Percentiles rank a stretch among this genome's conserved stretches.
phyloP scores from a whole-genome alignment of 2,329 filamentous ascomycete genomes.

The Ophiostoma sp. region DNA sequence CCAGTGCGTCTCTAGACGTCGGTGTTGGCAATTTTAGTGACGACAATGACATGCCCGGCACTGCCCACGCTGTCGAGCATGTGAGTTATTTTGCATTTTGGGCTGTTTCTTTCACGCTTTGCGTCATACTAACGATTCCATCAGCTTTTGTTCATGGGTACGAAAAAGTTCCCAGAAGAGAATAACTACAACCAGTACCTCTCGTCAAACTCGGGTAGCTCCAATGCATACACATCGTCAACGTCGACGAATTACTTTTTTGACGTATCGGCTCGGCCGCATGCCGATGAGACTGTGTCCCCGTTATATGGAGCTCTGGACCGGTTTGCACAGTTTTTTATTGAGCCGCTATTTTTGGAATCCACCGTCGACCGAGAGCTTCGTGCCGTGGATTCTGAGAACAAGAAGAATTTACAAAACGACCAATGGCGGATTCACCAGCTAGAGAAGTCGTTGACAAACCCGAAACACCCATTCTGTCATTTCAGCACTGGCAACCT shows the following conservation, averaged over 20 bases:
- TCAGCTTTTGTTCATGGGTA: conserved; percentile 92
- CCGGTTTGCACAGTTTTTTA: conserved; percentile 92
- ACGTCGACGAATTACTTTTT: conserved; percentile 99
- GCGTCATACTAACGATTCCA: background rate
- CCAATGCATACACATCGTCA: conserved; percentile 90
- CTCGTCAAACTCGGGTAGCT: conserved; percentile 83
- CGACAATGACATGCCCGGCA: conserved; percentile 83
- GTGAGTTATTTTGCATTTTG: conserved; percentile 41
- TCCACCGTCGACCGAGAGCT: conserved; percentile 85
- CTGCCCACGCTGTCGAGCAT: conserved; percentile 96
- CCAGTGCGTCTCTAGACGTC: conserved; percentile 91
- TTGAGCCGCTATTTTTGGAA: conserved; percentile 80
- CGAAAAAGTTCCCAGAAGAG: conserved; percentile 93
- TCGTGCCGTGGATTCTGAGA: conserved; percentile 88
- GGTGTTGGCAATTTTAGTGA: conserved; percentile 97
- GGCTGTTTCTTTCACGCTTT: background rate
- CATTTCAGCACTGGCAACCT: conserved; percentile 91
- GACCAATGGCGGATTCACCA: conserved; percentile 87
- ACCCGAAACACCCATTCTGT: conserved; percentile 82
- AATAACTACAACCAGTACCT: conserved; percentile 96
- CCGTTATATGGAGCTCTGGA: conserved; percentile 79
- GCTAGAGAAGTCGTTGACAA: conserved; percentile 84
- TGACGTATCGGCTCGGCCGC: conserved; percentile 81
- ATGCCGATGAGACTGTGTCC: conserved; percentile 58
- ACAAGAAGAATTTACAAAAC: conserved; percentile 95